Base-by-base conservation (phyloP, 2,329 filamentous ascomycete species). In the Stachybotrys elegans region DNA sequence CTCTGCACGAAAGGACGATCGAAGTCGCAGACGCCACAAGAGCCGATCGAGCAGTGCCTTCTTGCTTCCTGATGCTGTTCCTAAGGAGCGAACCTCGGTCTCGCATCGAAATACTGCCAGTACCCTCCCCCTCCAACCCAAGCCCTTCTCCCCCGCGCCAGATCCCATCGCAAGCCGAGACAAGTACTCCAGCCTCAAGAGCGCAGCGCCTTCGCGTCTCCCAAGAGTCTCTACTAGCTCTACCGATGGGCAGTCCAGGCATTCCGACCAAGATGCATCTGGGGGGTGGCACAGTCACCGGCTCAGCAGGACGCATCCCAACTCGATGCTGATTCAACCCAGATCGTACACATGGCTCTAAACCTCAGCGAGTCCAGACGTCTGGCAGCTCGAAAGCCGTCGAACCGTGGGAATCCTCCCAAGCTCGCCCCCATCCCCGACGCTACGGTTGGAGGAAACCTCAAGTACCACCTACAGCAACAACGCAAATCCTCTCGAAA, bases 291-390 rank as follows among this genome's bases (percentile, higher is more conserved):
- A n/a, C 51, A 48, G 32, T 44, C 49, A 4, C 27, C 48, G 39
- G 20, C 48, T 3, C 57, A 54, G 21, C 48, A 49, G 14, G 47
- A 42, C 20, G 42, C 48, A 6, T 39, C 59, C 13, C 54, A 63
- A 5, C 60, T 86, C 17, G 81, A 89, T 55, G 75, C 86, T 47
- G 91, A 96, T 57, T 86, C 91, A 7, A 81, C 85, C 4, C 88
- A 95, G 63, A 94, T 97, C 51, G 89, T 97, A 34, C 90, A 90
- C 57, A 87, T 97, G 78, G 92, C 92, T 2, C 68, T 97, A 54
- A 93, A 85, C 51, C 67, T 97, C 40, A 95, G 87, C 68, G 89
- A 96, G 63, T 88, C 84, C 57, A 80, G 82, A 51, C 80, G 81
- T 58, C 75, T 75, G 66, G 86, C 72, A 48, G 80, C 69, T 62